Conservation (phyloP, 805 yeast genomes). For the Wickerhamiella kurtzmanii region DNA sequence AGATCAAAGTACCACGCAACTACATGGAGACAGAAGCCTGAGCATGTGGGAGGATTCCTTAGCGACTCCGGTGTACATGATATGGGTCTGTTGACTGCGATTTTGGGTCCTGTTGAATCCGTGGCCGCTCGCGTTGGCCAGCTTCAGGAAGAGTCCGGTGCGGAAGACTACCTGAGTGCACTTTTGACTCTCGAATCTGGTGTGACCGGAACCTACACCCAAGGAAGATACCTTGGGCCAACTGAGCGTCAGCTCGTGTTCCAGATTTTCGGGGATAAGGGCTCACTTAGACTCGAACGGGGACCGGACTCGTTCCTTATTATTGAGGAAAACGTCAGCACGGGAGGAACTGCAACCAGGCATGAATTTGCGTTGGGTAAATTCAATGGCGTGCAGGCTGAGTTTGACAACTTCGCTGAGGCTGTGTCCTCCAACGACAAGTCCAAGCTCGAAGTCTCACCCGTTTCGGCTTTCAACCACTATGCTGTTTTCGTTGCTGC, state of each 20-base stretch:
- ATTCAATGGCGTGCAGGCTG: conserved; percentile 44
- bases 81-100: conserved; percentile 69
- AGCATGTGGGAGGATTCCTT: conserved; percentile 84
- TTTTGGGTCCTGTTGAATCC: conserved; percentile 58
- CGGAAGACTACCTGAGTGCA: conserved; percentile 68
- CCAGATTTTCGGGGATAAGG: conserved; percentile 65
- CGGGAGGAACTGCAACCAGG: not conserved
- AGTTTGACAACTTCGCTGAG: conserved; percentile 40
- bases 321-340: conserved; percentile 17
- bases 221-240: conserved; percentile 79
- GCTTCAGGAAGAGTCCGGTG: conserved; percentile 62
- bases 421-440: conserved; percentile 57
- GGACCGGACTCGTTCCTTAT: conserved; percentile 22
- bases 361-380: conserved; percentile 23
- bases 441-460: conserved; percentile 41
- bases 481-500: conserved; percentile 83
- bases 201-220: conserved; percentile 70
- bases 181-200: conserved; percentile 48
- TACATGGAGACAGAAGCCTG: conserved; percentile 78
- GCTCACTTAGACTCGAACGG: conserved; percentile 51
- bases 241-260: conserved; percentile 54
- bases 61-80: conserved; percentile 97
- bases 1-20: conserved; percentile 43
- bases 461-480: conserved; percentile 79
- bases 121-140: conserved; percentile 70